Percentiles rank a stretch among this genome's conserved stretches.
Conservation (phyloP, 2,329 filamentous ascomycete species). For the Sporothrix variecibatus region DNA sequence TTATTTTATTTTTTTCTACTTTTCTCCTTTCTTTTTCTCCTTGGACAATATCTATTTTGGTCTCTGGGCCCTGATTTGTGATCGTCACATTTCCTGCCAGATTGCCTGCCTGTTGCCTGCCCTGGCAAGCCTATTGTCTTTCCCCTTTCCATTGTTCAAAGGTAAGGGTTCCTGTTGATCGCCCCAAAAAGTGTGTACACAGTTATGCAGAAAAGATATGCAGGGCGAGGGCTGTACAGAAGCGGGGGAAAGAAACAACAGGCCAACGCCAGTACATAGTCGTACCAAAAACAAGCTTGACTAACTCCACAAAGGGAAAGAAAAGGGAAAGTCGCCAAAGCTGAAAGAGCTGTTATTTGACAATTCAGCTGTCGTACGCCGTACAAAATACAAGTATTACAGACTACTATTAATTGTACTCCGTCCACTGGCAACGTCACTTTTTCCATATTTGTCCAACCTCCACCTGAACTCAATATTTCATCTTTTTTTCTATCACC, state of each 20-base stretch:
- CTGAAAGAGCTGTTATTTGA: not conserved
- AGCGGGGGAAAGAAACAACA: not conserved
- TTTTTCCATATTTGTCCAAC: not conserved
- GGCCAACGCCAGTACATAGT: not conserved
- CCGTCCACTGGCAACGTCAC: not conserved
- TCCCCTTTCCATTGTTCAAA: not conserved
- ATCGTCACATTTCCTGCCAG: not conserved
- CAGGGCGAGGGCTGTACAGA: not conserved
- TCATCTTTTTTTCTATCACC: not conserved
- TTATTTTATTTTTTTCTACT: not conserved
- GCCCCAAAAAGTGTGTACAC: not conserved
- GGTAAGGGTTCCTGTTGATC: not conserved
- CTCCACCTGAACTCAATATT: not conserved
- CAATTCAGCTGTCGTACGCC: not conserved
- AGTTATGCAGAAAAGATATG: not conserved
- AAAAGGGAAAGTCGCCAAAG: not conserved
- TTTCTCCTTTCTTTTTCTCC: not conserved
- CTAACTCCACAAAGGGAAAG: slow-evolving; percentile 10
- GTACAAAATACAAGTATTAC: not conserved
- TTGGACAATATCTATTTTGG: not conserved
- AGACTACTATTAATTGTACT: not conserved
- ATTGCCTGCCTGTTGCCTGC: not conserved
- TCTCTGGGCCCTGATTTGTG: not conserved
- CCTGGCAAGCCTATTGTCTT: not conserved
- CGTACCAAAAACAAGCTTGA: not conserved